A percentile compares a stretch with the other conserved stretches of the same genome.
Evolutionary conservation across 371 early-diverging fungal genomes (phyloP).

Genomic region (Rhizopus microsporus): DNA sequence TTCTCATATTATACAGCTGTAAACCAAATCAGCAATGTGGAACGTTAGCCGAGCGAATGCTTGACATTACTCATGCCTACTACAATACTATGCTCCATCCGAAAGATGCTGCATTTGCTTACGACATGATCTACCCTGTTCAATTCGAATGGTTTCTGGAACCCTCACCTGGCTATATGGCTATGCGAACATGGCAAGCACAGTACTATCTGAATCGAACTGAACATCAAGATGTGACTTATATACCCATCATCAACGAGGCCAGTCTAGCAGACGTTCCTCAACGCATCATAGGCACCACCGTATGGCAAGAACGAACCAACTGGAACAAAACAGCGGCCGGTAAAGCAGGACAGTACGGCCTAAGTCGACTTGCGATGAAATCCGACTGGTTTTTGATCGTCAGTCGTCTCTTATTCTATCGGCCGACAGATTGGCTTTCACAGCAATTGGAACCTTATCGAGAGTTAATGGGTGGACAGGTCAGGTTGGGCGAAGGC

Average conservation of each 20-base stretch:
- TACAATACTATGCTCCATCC: constrained; percentile 42
- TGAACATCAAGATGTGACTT: background rate
- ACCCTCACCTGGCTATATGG: constrained; percentile 31
- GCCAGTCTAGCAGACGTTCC: background rate
- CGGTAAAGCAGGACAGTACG: constrained; percentile 29
- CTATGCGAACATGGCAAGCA: constrained; percentile 34
- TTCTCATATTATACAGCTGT: constrained; percentile 38
- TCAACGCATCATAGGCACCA: background rate
- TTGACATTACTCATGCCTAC: constrained; percentile 34
- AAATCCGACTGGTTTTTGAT: constrained; percentile 45
- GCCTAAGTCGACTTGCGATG: constrained; percentile 20
- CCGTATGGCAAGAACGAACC: background rate
- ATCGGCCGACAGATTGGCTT: constrained; percentile 32
- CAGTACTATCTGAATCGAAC: constrained; percentile 28
- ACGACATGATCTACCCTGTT: constrained; percentile 35
- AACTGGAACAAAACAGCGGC: constrained; percentile 8
- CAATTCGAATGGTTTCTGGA: constrained; percentile 43
- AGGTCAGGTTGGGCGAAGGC: constrained; percentile 15
- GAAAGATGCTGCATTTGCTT: constrained; percentile 33
- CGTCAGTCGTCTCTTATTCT: constrained; percentile 34
- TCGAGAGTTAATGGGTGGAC: constrained; percentile 40
- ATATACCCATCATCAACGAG: background rate
- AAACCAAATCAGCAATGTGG: constrained; percentile 24
- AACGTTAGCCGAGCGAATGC: constrained; percentile 30
- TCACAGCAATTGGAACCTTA: constrained; percentile 29